Base-by-base conservation (phyloP, 2,329 filamentous ascomycete genomes). In the Alternaria incomplexa region DNA sequence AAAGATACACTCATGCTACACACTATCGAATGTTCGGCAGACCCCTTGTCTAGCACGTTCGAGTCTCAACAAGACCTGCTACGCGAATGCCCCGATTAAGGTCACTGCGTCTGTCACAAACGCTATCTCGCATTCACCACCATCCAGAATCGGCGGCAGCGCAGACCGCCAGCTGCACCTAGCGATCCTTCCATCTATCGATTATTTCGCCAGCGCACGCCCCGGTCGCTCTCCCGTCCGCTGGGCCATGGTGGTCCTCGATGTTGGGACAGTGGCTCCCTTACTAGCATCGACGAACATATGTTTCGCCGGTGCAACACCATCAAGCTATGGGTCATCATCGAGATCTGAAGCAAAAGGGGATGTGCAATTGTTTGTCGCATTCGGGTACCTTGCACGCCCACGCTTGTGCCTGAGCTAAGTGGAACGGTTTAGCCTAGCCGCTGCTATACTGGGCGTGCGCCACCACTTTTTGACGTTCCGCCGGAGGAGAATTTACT, bases 1-100 rank as follows among this genome's bases (percentile, higher is more conserved):
- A 44, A 51, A 59, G 46, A 65, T 62, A 62, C 55, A 65, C 59
- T 56, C 46, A 56, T 58, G 62, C 50, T 59, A 55, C 62, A 53
- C 55, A 58, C 56, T 62, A 65, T 65, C 51, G 62, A 65, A 58
- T 52, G 22, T 40, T 58, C 46, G 54, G 58, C 54, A 54, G 51
- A 43, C 43, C 61, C 57, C 61, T 63, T 54, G 61, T 61, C 53
- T 61, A 56, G 58, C 61, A 63, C 36, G 52, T 48, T 52, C 47
- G 58, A 61, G 43, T 55, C 55, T 56, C 62, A 62, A 59, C 59
- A 62, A 62, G 59, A 62, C 13, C 43, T 23, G 12, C n/a, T 58
- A 55, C 50, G 50, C 53, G 47, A 53, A 44, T 26, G 30, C 53
- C 26, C 55, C 51, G 40, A 62, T 58, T 46, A 51, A 62, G 62